Evolutionary conservation across 163 green algal species (phyloP), one percentile per base, ranked within the genome.

Genomic region (Volvox carteri): DNA sequence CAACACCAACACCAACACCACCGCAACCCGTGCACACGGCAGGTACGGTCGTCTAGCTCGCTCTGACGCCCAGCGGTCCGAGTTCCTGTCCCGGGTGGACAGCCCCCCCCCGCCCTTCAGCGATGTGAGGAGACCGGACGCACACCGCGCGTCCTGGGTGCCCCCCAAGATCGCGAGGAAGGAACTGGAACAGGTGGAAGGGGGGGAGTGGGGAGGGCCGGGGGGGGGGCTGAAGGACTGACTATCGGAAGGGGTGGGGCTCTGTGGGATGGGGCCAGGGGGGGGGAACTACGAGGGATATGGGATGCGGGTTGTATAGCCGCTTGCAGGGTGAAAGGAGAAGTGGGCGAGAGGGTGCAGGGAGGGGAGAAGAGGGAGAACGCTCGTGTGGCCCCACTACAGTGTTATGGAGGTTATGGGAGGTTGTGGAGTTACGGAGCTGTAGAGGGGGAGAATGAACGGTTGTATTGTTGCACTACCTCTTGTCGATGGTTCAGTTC

Each of bases 31-130:
- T 65, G 54, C 54, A n/a, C 35, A 9, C 33, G 33, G 41, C 86
- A 90, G 86, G 86, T 90, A 90, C 76, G 25, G 54, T 28, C 70
- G 78, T 12, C 76, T 90, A n/a, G 86, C 86, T 2, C 86, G 86
- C 50, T 86, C 25, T 4, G 86, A 90, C 35, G 48, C 46, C 8
- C 86, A 90, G 65, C 48, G 86, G 12, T 33, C 75, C 0, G 46
- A 81, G 76, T 90, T 86, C 86, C n/a, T 84, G 48, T 65, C 86
- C 0, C 86, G 75, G 12, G 54, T 84, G 72, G 84, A 76, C 72
- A 73, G 76, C 72, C 84, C 84, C 28, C 84, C 84, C 50, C 50
- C 70, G 46, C 84, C 84, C n/a, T 67, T 77, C n/a, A 28, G 8
- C 9, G 70, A 88, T 28, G 68, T 76, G 39, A 48, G 84, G 50